Evolutionary conservation across 176 grass and related monocot species (phyloP).

Genomic region (Panicum miliaceum): DNA sequence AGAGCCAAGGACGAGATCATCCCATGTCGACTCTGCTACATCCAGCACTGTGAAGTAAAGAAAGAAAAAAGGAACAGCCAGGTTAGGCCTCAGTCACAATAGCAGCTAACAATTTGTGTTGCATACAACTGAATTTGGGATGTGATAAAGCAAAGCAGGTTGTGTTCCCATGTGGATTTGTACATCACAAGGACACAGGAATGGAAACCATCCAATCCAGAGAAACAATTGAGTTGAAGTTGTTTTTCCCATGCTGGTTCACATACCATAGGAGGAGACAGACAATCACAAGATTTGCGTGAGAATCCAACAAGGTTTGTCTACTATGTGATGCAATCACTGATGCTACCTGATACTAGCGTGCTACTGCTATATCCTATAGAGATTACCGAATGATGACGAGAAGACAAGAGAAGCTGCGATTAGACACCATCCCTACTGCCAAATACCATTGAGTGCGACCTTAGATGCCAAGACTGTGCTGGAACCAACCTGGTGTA

Average conservation of each 20-base stretch:
- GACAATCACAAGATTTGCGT: not conserved
- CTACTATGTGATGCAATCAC: not conserved
- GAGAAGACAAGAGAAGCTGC: not conserved
- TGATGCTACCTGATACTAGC: not conserved
- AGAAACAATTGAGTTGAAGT: not conserved
- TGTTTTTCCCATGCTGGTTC: not conserved
- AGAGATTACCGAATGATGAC: not conserved
- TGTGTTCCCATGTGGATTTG: not conserved
- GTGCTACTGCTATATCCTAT: not conserved
- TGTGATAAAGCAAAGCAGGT: not conserved
- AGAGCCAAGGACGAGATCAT: slow-evolving; percentile 42
- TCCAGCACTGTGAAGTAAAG: slow-evolving; percentile 48
- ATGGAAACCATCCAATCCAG: not conserved
- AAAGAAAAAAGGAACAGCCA: not conserved
- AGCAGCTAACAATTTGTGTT: not conserved
- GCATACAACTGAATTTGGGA: not conserved
- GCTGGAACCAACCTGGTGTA: not conserved
- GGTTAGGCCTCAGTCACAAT: not conserved
- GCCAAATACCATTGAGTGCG: not conserved
- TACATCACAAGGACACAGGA: not conserved
- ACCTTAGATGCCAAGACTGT: not conserved
- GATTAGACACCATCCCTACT: not conserved
- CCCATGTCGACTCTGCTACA: slow-evolving; percentile 50
- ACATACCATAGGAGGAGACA: not conserved
- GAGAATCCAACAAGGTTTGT: not conserved